Evolutionary conservation across 768 basidiomycete species (phyloP).

Genomic region (Sarcodon sp.): DNA sequence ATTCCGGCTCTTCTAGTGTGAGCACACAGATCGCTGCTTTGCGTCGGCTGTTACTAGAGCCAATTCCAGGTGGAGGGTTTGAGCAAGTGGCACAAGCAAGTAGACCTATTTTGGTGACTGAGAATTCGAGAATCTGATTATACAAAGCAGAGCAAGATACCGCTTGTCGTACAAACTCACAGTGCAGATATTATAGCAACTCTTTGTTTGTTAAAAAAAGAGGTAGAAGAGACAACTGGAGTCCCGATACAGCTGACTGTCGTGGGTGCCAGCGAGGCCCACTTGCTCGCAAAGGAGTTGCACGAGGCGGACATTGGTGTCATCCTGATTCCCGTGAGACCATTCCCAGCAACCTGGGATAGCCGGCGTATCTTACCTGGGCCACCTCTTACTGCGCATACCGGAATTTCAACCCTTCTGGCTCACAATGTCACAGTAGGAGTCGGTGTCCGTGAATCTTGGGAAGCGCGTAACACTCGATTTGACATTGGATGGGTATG

Average conservation of each 20-base stretch:
- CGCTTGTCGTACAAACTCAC: slow-evolving; percentile 47
- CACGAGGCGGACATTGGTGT: slow-evolving; percentile 58
- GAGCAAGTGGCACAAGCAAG: slow-evolving; percentile 31
- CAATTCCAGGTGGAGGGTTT: slow-evolving; percentile 27
- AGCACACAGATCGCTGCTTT: slow-evolving; percentile 59
- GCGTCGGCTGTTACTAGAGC: slow-evolving; percentile 32
- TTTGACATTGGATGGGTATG: slow-evolving; percentile 78
- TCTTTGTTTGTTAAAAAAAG: slow-evolving; percentile 48
- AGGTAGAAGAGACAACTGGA: slow-evolving; percentile 34
- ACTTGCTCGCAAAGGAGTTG: slow-evolving; percentile 61
- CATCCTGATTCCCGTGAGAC: slow-evolving; percentile 49
- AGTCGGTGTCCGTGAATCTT: slow-evolving; percentile 50
- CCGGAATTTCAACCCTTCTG: slow-evolving; percentile 45
- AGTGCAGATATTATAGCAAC: slow-evolving; percentile 63
- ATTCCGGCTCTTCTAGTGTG: slow-evolving; percentile 32
- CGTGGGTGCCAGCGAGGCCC: slow-evolving; percentile 50
- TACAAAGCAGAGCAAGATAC: slow-evolving; percentile 31
- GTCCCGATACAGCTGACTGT: slow-evolving; percentile 34
- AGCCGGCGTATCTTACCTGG: slow-evolving; percentile 48
- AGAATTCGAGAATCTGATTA: not conserved
- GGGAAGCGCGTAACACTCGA: slow-evolving; percentile 63
- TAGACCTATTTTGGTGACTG: not conserved
- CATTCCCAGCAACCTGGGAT: slow-evolving; percentile 70
- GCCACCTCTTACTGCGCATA: slow-evolving; percentile 55
- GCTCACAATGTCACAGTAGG: slow-evolving; percentile 63